Base-by-base conservation (phyloP, 768 basidiomycete genomes). In the Calocybe cyanea region DNA sequence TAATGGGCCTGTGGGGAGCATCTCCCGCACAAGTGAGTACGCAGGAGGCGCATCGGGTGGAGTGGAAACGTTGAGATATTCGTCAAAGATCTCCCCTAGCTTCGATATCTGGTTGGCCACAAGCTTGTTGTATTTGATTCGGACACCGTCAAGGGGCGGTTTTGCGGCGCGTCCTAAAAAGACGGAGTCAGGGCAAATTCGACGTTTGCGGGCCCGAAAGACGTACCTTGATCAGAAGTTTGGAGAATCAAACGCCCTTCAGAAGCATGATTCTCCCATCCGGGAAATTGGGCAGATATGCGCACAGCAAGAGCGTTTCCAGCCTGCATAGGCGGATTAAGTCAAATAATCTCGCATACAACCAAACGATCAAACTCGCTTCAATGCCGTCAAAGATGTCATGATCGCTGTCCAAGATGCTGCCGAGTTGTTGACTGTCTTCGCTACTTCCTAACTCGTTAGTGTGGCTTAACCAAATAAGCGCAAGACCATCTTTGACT, bases 241-340 rank as follows among this genome's bases (percentile, higher is more conserved):
- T 28, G 25, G 11, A 67, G 58, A 3, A 61, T 53, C 3, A 67
- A 50, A 9, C 56, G 58, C 7, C 54, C 65, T 35, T 53, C 49
- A 10, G 53, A 50, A 10, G 60, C 63, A 48, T 63, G 52, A 14
- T 61, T 55, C 32, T 63, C 55, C 65, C 64, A 64, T 1, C 60
- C 61, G 15, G 42, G 34, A 45, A 64, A 67, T 17, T 55, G 62
- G 5, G 63, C 60, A 49, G 61, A 65, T 9, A 56, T 59, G n/a
- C 63, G 59, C 6, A 67, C 61, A 15, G 48, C 65, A 23, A 67
- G 53, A 3, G 56, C 59, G 46, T 67, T 61, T 25, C 64, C 64
- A 10, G 48, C 55, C 64, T 67, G 38, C 38, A 33, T 32, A 8
- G 31, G 1, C 11, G 8, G 31, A 33, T 35, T 4, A 45, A 37